Conservation (phyloP, 2,329 filamentous ascomycete genomes). For the Exophiala calicioides region DNA sequence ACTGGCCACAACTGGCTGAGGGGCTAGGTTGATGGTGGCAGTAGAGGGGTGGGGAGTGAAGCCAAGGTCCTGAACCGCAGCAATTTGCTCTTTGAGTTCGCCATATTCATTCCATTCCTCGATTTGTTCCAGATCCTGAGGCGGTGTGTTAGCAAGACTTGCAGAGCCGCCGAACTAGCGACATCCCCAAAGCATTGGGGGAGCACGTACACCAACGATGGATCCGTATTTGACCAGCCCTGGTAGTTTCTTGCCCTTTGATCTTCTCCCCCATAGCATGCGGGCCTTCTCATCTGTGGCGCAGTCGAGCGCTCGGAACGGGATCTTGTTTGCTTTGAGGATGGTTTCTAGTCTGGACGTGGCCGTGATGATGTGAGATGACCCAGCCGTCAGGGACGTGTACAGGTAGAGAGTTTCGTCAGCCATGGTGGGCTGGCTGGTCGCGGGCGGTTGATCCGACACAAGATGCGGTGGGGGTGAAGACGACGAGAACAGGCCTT, state of each 20-base stretch:
- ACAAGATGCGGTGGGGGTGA: too few relatives aligned
- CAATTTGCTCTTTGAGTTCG: constrained; percentile 84
- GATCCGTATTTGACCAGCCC: constrained; percentile 83
- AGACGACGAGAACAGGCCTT: background rate
- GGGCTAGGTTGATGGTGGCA: constrained; percentile 8
- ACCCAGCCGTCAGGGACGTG: constrained; percentile 92
- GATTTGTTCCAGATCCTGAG: constrained; percentile 84
- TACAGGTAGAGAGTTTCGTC: constrained; percentile 86
- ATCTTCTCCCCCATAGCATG: constrained; percentile 82
- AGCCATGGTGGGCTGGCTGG: constrained; percentile 16
- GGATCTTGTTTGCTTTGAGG: constrained; percentile 88
- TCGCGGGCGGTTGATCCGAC: background rate
- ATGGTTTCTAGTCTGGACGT: constrained; percentile 96
- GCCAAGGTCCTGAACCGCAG: constrained; percentile 42
- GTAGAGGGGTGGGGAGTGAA: too few relatives aligned
- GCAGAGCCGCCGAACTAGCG: too few relatives aligned
- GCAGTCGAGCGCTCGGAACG: constrained; percentile 88
- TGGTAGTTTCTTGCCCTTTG: constrained; percentile 85
- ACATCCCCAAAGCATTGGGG: too few relatives aligned
- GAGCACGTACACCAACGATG: constrained; percentile 79
- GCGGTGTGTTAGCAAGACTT: constrained; percentile 15
- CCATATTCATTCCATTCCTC: constrained; percentile 99
- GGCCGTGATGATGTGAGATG: constrained; percentile 92
- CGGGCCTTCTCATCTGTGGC: constrained; percentile 86
- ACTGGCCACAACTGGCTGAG: constrained; percentile 31